Evolutionary conservation across 2,329 filamentous ascomycete species (phyloP).

Genomic region (Dothistroma pini): DNA sequence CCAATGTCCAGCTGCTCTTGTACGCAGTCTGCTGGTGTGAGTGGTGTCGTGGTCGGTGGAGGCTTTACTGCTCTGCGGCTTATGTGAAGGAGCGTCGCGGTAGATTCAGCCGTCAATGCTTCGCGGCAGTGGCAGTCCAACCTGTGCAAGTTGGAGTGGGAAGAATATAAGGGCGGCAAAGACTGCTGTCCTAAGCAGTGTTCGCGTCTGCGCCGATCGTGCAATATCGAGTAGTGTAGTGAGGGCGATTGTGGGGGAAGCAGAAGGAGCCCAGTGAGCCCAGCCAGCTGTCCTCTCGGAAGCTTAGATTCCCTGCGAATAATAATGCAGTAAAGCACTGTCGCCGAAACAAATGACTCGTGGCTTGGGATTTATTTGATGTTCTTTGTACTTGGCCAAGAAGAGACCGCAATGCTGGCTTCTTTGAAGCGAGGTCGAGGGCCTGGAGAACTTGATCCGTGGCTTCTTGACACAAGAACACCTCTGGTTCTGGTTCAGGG

Average conservation of each 20-base stretch:
- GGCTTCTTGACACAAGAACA: neutral
- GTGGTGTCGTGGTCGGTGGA: neutral
- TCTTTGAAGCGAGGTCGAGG: neutral
- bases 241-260: neutral
- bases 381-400: neutral
- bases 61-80: neutral
- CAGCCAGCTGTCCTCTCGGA: neutral
- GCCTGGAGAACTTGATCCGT: neutral
- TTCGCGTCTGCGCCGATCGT: neutral
- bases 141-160: neutral
- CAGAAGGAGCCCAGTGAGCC: neutral
- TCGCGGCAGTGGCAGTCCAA: neutral
- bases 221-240: neutral
- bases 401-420: neutral
- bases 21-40: neutral
- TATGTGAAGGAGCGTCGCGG: slow-evolving; percentile 7
- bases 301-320: neutral
- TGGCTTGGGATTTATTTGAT: neutral
- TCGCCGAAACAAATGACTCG: neutral
- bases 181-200: neutral
- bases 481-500: neutral
- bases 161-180: neutral
- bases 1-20: neutral
- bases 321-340: neutral
- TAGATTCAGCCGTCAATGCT: neutral